Percentiles rank a stretch among this genome's conserved stretches.
phyloP scores from a whole-genome alignment of 139 green algal genomes.

The Closterium sp. region DNA sequence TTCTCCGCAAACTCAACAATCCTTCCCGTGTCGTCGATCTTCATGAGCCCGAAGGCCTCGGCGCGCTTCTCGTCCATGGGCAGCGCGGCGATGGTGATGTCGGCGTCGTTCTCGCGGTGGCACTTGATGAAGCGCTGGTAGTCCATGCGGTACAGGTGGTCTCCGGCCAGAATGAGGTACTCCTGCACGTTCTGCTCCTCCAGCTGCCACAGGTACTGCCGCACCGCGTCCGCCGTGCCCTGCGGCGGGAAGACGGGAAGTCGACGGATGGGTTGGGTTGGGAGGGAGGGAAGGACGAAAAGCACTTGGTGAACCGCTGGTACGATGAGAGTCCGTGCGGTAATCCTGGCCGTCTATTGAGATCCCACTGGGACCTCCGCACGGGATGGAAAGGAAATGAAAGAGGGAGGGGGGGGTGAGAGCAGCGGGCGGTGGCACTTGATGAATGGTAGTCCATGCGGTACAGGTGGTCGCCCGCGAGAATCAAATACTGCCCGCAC shows the following conservation, averaged over 20 bases:
- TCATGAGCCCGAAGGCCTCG: constrained; percentile 96
- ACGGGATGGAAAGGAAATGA: too few relatives aligned
- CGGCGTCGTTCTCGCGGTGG: constrained; percentile 81
- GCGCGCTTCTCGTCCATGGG: constrained; percentile 88
- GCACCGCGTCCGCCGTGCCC: constrained; percentile 95
- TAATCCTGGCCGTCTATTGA: too few relatives aligned
- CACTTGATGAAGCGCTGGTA: constrained; percentile 93
- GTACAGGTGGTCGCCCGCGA: constrained; percentile 99
- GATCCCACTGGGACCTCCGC: too few relatives aligned
- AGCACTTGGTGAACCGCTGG: background rate
- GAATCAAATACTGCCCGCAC: constrained; percentile 98
- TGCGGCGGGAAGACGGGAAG: constrained; percentile 39
- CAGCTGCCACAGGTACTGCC: constrained; percentile 99
- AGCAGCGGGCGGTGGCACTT: too few relatives aligned
- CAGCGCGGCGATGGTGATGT: constrained; percentile 97
- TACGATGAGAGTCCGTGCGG: too few relatives aligned
- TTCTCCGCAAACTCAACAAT: constrained; percentile 98
- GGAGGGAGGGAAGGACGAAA: background rate
- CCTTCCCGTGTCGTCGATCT: constrained; percentile 86
- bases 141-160: constrained; percentile 99
- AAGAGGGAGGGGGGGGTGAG: too few relatives aligned
- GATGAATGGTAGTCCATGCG: constrained; percentile 94
- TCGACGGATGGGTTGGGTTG: background rate
- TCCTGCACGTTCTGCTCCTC: constrained; percentile 91
- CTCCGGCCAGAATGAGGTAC: constrained; percentile 97